A percentile compares a stretch with the other conserved stretches of the same genome.
These are phyloP conservation scores for Sphaerulina musiva DNA, from an alignment of 2,329 filamentous ascomycete species.

Conservation along the genomic window DNA sequence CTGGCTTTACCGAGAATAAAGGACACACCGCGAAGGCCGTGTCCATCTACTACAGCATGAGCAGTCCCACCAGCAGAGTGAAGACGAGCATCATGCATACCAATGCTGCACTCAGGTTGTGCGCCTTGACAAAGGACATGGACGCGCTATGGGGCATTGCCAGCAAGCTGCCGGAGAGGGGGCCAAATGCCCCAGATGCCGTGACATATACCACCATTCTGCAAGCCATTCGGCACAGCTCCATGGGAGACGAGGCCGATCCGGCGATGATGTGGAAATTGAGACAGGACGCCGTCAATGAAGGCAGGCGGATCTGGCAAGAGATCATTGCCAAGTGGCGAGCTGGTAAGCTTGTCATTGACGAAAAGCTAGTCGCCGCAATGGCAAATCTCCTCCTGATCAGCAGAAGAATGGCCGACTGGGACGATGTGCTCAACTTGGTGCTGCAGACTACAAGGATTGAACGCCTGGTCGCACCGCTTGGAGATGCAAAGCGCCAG, in stretches of 20 bases:
- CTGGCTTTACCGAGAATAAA: constrained; percentile 60
- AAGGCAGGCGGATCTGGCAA: constrained; percentile 71
- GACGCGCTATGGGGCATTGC: constrained; percentile 74
- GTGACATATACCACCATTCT: constrained; percentile 78
- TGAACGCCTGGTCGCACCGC: constrained; percentile 47
- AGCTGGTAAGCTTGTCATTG: constrained; percentile 61
- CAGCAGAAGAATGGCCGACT: constrained; percentile 54
- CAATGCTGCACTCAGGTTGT: constrained; percentile 82
- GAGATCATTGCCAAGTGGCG: constrained; percentile 74
- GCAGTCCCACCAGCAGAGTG: constrained; percentile 55
- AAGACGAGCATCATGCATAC: constrained; percentile 73
- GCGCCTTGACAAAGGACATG: constrained; percentile 65
- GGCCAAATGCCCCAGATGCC: constrained; percentile 57
- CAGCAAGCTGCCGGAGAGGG: constrained; percentile 61
- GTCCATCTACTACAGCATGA: constrained; percentile 70
- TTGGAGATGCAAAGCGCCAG: constrained; percentile 28
- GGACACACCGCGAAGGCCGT: constrained; percentile 61
- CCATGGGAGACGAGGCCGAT: constrained; percentile 18
- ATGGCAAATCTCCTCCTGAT: constrained; percentile 75
- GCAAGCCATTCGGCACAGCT: constrained; percentile 59
- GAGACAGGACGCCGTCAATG: constrained; percentile 49
- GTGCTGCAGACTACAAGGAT: constrained; percentile 78
- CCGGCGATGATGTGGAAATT: constrained; percentile 18
- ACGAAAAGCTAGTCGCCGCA: constrained; percentile 69
- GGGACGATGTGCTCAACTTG: constrained; percentile 65